Percentiles rank a stretch among this genome's conserved stretches.
phyloP scores from a whole-genome alignment of 2,329 filamentous ascomycete genomes.

The Pezicula carpinea region DNA sequence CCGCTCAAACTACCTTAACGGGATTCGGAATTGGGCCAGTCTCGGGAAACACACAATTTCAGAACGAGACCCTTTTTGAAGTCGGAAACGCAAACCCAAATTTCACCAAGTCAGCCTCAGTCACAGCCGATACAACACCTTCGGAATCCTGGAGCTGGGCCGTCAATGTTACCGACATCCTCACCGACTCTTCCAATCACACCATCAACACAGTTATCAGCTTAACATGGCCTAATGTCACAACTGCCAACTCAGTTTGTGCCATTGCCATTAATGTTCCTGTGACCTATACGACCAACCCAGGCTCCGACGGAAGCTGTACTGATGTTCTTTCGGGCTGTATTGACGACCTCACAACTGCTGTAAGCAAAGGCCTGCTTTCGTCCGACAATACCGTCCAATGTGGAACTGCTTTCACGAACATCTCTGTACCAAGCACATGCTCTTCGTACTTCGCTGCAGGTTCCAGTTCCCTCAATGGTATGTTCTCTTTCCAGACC shows the following conservation, averaged over 20 bases:
- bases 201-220: background rate
- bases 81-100: background rate
- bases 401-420: background rate
- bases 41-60: background rate
- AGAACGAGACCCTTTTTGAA: conserved; percentile 1
- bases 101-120: background rate
- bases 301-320: background rate
- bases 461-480: background rate
- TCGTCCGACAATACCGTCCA: background rate
- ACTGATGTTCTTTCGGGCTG: background rate
- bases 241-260: background rate
- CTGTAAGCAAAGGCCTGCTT: background rate
- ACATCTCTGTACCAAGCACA: background rate
- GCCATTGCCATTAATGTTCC: background rate
- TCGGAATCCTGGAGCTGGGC: background rate
- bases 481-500: background rate
- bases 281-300: background rate
- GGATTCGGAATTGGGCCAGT: background rate
- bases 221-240: background rate
- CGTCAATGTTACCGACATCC: background rate
- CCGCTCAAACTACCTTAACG: background rate
- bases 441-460: background rate
- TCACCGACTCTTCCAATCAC: background rate
- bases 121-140: background rate
- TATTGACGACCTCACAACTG: background rate